Conservation (phyloP, 2,329 filamentous ascomycete genomes). For the Colletotrichum theobromicola region DNA sequence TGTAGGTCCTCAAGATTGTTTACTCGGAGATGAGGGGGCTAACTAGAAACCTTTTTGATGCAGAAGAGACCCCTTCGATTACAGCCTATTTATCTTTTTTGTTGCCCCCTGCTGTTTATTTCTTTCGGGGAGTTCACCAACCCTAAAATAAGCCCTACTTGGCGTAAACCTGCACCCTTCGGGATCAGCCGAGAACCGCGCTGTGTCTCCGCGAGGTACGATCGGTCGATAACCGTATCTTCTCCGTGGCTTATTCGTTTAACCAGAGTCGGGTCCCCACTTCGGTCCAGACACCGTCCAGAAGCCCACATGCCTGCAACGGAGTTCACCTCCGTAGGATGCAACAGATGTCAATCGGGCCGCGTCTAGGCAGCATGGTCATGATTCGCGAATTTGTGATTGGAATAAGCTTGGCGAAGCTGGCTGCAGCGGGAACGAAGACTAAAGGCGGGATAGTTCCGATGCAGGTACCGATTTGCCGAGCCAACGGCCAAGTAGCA, state of each 20-base stretch:
- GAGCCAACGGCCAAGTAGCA: not conserved
- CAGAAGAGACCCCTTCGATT: accelerated
- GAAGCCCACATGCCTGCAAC: not conserved
- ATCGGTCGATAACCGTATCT: not conserved
- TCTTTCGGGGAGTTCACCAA: not conserved
- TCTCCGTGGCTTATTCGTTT: not conserved
- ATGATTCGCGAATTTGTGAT: too few relatives aligned
- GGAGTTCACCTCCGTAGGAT: not conserved
- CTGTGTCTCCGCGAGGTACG: not conserved
- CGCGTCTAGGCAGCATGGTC: not conserved
- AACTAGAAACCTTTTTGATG: not conserved
- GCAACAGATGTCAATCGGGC: not conserved
- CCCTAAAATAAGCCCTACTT: not conserved
- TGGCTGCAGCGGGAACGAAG: not conserved
- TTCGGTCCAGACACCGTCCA: not conserved
- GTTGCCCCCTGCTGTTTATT: not conserved
- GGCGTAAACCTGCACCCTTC: not conserved
- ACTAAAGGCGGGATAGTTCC: not conserved
- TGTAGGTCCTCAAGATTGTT: not conserved
- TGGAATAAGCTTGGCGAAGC: not conserved
- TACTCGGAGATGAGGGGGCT: not conserved
- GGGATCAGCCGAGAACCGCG: not conserved
- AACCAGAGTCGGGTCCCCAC: not conserved
- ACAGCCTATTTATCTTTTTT: not conserved
- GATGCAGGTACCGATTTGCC: not conserved